Base-by-base conservation (phyloP, 2,329 filamentous ascomycete species). In the Coniochaeta pulveracea region DNA sequence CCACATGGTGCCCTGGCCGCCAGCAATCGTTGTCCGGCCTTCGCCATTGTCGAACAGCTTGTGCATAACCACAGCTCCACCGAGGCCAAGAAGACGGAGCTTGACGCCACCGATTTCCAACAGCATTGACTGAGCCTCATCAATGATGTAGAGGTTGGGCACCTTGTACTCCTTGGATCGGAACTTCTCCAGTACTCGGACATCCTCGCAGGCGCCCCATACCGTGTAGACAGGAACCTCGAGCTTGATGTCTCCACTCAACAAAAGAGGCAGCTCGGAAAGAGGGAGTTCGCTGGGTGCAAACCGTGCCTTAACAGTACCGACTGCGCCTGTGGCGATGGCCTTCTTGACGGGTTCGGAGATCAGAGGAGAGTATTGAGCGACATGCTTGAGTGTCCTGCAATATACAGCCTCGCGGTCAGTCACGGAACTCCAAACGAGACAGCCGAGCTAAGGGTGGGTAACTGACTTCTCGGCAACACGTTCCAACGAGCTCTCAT, bases 1-100 rank as follows among this genome's bases (percentile, higher is more conserved):
- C 91, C 91, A 98, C 91, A 98, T 98, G 28, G 91, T 98, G 40
- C 91, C 91, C 58, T 98, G 91, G 14, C 91, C 91, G 54, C 91
- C 91, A 15, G 91, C 91, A 58, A 98, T 98, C 2, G 93, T 98
- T 33, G 91, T 98, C 58, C 89, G 80, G 39, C 91, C 91, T 54
- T 98, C 91, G 35, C 91, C 91, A 46, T 98, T 98, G 58, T 98
- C 91, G 51, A 98, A 98, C 12, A 98, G 75, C 69, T 98, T 98
- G 70, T 98, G 91, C 86, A 98, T 98, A 39, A 98, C 91, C 5
- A 98, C 89, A 6, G 91, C 91, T 48, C 91, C 91, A 43, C 91
- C 91, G 21, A 98, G 70, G 41, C 91, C 91, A 19, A 98, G 74
- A 32, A 98, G 72, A 49, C 91, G 83, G 43, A 98, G 76, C 71